These are phyloP conservation scores for Dendrocalamus latiflorus DNA, from an alignment of 202 grass and related monocot species.

Conservation along the genomic window DNA sequence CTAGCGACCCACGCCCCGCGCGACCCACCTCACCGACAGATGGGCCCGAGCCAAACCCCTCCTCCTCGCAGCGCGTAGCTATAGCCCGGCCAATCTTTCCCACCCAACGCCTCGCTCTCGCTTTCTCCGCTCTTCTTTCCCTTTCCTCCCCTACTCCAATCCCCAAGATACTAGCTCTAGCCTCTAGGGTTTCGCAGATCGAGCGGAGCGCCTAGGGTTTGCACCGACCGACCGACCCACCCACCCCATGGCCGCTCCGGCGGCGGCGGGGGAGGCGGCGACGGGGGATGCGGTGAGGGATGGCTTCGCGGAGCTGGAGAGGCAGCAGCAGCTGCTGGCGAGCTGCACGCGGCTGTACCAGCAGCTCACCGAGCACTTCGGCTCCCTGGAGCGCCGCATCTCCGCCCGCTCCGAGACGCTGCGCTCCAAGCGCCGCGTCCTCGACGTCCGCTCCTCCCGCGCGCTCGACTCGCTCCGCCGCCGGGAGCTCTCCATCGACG, in stretches of 20 bases:
- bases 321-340: slow-evolving; percentile 68
- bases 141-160: background rate
- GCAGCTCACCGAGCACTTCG: slow-evolving; percentile 74
- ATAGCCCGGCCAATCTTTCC: background rate
- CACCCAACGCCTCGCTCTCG: background rate
- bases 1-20: background rate
- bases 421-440: slow-evolving; percentile 43
- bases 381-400: slow-evolving; percentile 56
- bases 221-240: too few species aligned
- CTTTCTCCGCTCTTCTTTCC: background rate
- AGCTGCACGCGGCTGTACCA: slow-evolving; percentile 70
- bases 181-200: slow-evolving; percentile 49
- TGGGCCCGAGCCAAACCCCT: background rate
- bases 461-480: slow-evolving; percentile 55
- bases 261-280: background rate
- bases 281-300: slow-evolving; percentile 37
- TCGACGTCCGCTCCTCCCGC: slow-evolving; percentile 50
- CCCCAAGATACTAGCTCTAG: background rate
- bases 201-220: background rate
- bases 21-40: background rate
- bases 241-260: background rate
- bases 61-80: background rate
- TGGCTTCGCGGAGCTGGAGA: slow-evolving; percentile 67
- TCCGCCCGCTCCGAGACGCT: slow-evolving; percentile 50
- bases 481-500: slow-evolving; percentile 58